Evolutionary conservation across 176 grass and related monocot species (phyloP).

Genomic region (Triticum dicoccoides): DNA sequence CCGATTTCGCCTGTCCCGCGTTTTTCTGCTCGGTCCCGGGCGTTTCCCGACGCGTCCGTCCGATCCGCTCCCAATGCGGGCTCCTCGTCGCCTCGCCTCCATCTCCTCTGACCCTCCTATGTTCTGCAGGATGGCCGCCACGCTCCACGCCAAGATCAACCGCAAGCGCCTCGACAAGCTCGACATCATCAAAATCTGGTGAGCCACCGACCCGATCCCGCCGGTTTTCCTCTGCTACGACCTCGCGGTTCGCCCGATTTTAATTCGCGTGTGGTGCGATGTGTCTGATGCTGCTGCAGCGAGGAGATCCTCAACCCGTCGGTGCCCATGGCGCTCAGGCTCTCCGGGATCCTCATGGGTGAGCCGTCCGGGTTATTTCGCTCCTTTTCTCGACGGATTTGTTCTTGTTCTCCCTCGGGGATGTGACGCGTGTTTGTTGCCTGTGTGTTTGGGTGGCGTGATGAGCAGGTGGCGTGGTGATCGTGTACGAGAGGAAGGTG

Average conservation of each 20-base stretch:
- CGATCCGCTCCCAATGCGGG: neutral
- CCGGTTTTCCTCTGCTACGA: neutral
- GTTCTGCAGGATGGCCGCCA: slow-evolving; percentile 81
- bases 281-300: slow-evolving; percentile 26
- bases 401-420: neutral
- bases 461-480: slow-evolving; percentile 81
- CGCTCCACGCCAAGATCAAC: slow-evolving; percentile 80
- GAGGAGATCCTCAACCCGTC: slow-evolving; percentile 95
- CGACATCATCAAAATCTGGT: slow-evolving; percentile 97
- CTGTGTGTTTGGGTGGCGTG: too few relatives aligned
- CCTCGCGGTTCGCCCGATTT: too few relatives aligned
- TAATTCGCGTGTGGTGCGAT: neutral
- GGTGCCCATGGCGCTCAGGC: slow-evolving; percentile 89
- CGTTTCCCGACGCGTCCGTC: neutral
- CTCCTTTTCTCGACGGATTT: neutral
- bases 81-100: neutral
- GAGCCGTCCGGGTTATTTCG: neutral
- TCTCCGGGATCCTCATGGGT: slow-evolving; percentile 97
- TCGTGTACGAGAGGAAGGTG: slow-evolving; percentile 94
- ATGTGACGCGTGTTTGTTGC: neutral
- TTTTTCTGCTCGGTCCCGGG: neutral
- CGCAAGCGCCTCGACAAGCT: slow-evolving; percentile 77
- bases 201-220: neutral
- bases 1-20: neutral
- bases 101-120: neutral